phyloP scores from a whole-genome alignment of 805 yeast genomes.

The Sugiyamaella americana region DNA sequence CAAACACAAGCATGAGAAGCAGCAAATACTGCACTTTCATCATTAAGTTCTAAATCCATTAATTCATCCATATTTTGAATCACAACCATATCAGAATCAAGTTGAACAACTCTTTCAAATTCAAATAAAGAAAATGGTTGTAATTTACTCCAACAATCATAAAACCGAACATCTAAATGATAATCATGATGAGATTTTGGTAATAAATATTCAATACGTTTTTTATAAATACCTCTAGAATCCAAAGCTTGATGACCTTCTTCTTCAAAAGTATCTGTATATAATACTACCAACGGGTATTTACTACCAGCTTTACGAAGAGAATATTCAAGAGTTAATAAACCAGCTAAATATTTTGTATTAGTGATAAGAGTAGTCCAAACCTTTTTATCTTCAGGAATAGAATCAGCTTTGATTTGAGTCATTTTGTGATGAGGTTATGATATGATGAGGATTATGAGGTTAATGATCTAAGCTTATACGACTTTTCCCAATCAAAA shows the following conservation, averaged over 20 bases:
- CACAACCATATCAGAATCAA: constrained; percentile 58
- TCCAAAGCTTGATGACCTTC: constrained; percentile 40
- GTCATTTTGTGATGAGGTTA: too few species aligned
- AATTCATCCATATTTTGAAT: constrained; percentile 54
- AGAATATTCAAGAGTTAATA: constrained; percentile 46
- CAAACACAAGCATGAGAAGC: constrained; percentile 60
- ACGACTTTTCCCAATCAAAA: too few species aligned
- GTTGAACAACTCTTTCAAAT: constrained; percentile 48
- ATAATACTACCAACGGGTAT: constrained; percentile 48
- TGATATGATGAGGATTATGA: too few species aligned
- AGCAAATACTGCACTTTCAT: constrained; percentile 39
- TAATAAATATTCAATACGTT: constrained; percentile 38
- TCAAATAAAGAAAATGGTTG: constrained; percentile 48
- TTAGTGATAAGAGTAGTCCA: constrained; percentile 57
- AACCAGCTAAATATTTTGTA: constrained; percentile 45
- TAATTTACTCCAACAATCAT: constrained; percentile 58
- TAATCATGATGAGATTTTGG: constrained; percentile 43
- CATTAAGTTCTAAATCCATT: constrained; percentile 41
- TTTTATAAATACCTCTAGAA: constrained; percentile 37
- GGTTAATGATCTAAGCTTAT: too few species aligned
- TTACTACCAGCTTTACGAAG: constrained; percentile 39
- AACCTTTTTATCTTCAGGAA: constrained; percentile 25
- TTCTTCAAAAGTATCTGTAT: constrained; percentile 42
- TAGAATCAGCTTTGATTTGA: background rate
- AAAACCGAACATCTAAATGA: constrained; percentile 46